These are phyloP conservation scores for Diaporthe sp. DNA, from an alignment of 2,329 filamentous ascomycete genomes.

Conservation along the genomic window DNA sequence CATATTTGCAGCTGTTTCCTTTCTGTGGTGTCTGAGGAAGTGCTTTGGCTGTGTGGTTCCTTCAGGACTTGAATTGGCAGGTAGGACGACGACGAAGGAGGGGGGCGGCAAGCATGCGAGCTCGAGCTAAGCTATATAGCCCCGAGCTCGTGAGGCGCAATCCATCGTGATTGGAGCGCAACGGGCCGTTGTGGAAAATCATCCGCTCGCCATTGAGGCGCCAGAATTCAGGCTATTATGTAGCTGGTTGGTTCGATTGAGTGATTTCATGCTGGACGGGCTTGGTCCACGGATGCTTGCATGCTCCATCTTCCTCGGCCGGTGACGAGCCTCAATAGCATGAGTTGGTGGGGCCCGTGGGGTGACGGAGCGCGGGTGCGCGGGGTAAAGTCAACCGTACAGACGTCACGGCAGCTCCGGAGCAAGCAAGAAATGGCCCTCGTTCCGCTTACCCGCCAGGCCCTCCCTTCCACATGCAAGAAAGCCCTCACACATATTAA, in stretches of 20 bases:
- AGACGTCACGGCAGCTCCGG: not conserved
- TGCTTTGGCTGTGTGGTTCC: not conserved
- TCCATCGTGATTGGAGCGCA: slow-evolving; percentile 40
- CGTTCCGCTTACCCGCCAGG: not conserved
- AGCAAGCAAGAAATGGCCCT: not conserved
- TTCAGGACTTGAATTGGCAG: not conserved
- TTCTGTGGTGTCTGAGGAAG: not conserved
- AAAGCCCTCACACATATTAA: no score
- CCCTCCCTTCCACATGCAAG: not conserved
- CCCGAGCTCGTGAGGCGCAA: not conserved
- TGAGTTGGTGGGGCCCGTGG: slow-evolving; percentile 13
- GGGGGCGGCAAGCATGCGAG: not conserved
- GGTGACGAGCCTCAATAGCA: not conserved
- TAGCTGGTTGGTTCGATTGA: slow-evolving; percentile 4
- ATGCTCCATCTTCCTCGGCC: slow-evolving; percentile 6
- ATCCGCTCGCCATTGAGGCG: slow-evolving; percentile 24
- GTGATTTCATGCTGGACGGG: slow-evolving; percentile 19
- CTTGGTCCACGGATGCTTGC: slow-evolving; percentile 16
- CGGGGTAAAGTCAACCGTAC: slow-evolving; percentile 12
- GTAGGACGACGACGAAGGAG: not conserved
- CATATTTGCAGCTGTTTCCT: slow-evolving; percentile 50
- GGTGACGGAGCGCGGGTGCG: slow-evolving; percentile 1
- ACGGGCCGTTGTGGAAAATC: not conserved
- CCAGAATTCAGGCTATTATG: slow-evolving; percentile 36
- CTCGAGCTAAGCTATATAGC: not conserved